Evolutionary conservation across 2,329 filamentous ascomycete genomes (phyloP).

Genomic region (Orbilia quercus): DNA sequence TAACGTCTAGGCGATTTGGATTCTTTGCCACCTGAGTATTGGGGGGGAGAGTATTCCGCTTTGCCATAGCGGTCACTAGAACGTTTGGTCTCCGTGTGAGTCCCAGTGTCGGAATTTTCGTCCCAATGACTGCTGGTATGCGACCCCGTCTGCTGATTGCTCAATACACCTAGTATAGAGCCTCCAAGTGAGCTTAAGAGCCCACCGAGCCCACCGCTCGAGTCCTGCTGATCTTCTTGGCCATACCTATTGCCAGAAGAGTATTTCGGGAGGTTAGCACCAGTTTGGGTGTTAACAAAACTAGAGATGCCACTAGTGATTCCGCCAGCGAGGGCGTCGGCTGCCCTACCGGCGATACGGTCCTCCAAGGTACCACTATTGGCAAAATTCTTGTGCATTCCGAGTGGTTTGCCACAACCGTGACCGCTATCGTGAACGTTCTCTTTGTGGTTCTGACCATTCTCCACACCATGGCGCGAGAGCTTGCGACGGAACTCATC

Average conservation of each 20-base stretch:
- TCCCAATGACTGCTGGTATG: conserved; percentile 68
- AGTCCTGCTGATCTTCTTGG: conserved; percentile 65
- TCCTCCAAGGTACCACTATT: conserved; percentile 71
- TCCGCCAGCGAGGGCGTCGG: conserved; percentile 60
- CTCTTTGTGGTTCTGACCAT: conserved; percentile 85
- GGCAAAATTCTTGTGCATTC: conserved; percentile 70
- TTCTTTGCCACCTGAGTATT: conserved; percentile 65
- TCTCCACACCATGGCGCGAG: conserved; percentile 79
- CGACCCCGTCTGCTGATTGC: conserved; percentile 67
- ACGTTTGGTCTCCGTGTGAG: conserved; percentile 72
- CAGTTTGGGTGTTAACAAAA: conserved; percentile 61
- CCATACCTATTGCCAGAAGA: conserved; percentile 60
- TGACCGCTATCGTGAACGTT: conserved; percentile 86
- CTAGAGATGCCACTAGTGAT: conserved; percentile 61
- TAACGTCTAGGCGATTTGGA: conserved; percentile 71
- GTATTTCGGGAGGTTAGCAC: conserved; percentile 56
- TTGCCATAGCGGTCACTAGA: conserved; percentile 70
- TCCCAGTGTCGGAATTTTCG: conserved; percentile 73
- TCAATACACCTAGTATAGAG: conserved; percentile 72
- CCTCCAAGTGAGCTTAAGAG: conserved; percentile 77
- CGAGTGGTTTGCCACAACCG: conserved; percentile 81
- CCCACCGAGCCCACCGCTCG: conserved; percentile 74
- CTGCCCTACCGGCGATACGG: conserved; percentile 68
- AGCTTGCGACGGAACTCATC: conserved; percentile 78
- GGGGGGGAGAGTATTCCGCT: conserved; percentile 67